Conservation (phyloP, 495 filamentous ascomycete genomes). For the Parachaetomium inaequale region DNA sequence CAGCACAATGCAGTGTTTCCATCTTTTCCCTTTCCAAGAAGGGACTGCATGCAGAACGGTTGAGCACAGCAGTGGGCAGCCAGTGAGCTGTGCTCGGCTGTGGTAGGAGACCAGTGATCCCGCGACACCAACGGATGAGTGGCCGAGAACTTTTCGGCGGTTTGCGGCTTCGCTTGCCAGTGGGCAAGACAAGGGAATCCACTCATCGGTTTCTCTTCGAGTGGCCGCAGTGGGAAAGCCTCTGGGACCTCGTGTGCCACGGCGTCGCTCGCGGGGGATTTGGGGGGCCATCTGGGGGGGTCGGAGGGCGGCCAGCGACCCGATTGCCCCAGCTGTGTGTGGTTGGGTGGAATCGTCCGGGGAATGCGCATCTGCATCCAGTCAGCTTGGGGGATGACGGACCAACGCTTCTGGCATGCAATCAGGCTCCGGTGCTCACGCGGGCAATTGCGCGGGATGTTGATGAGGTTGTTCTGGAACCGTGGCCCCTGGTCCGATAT, state of each 20-base stretch:
- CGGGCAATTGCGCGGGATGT: neutral
- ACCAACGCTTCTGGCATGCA: neutral
- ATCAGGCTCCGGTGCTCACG: slow-evolving; percentile 4
- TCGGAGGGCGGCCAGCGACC: neutral
- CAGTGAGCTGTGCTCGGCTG: slow-evolving; percentile 3
- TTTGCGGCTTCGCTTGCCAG: neutral
- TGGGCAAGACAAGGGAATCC: neutral
- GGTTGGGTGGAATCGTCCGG: neutral
- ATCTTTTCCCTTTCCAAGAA: neutral
- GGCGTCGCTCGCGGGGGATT: neutral
- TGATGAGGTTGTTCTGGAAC: neutral
- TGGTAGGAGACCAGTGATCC: neutral
- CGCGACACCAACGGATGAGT: neutral
- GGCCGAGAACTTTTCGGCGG: neutral
- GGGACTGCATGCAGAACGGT: slow-evolving; percentile 11
- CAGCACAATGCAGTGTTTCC: neutral
- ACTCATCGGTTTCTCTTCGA: neutral
- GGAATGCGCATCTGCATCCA: slow-evolving; percentile 4
- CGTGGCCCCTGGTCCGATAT: neutral
- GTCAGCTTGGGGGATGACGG: neutral
- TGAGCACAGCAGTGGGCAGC: neutral
- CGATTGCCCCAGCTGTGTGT: neutral
- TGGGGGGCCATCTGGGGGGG: neutral
- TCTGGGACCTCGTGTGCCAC: neutral
- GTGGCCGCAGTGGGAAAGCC: neutral